Evolutionary conservation across 148 eudicot species (phyloP).

Genomic region (Selenicereus undatus): DNA sequence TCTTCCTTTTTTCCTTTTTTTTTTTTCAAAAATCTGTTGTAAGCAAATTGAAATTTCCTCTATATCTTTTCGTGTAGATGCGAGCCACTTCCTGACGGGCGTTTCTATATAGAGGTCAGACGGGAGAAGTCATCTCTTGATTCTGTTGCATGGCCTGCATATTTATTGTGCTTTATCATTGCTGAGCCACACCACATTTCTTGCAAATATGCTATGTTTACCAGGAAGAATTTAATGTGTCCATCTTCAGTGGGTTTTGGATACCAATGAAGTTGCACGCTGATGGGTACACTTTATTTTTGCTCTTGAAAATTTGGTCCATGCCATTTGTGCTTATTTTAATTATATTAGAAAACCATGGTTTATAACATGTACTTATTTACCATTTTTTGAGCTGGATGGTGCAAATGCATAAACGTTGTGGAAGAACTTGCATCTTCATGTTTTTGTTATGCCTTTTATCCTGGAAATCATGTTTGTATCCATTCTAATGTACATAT

Average conservation of each 20-base stretch:
- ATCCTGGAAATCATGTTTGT: not conserved
- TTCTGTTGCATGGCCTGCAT: not conserved
- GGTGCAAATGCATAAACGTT: not conserved
- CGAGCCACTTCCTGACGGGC: slow-evolving; percentile 98
- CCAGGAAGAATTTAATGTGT: not conserved
- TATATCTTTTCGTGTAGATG: slow-evolving; percentile 50
- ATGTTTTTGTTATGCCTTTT: not conserved
- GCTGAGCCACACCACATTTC: not conserved
- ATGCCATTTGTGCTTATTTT: not conserved
- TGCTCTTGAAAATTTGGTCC: not conserved
- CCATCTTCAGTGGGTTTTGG: not conserved
- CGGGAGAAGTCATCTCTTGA: not conserved
- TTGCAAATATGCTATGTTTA: not conserved
- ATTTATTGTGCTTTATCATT: slow-evolving; percentile 9
- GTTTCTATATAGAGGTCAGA: slow-evolving; percentile 90
- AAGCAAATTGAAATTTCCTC: slow-evolving; percentile 5
- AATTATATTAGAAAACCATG: not conserved
- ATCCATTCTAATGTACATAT: no score
- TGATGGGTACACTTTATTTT: not conserved
- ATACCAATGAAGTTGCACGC: not conserved
- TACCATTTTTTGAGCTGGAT: not conserved
- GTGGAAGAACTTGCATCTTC: not conserved
- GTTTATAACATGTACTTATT: not conserved
- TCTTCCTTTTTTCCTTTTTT: slow-evolving; percentile 7
- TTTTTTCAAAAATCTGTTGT: not conserved